A percentile compares a stretch with the other conserved stretches of the same genome.
Evolutionary conservation across 345 rosid genomes (phyloP).

Genomic region (Citrus sp.): DNA sequence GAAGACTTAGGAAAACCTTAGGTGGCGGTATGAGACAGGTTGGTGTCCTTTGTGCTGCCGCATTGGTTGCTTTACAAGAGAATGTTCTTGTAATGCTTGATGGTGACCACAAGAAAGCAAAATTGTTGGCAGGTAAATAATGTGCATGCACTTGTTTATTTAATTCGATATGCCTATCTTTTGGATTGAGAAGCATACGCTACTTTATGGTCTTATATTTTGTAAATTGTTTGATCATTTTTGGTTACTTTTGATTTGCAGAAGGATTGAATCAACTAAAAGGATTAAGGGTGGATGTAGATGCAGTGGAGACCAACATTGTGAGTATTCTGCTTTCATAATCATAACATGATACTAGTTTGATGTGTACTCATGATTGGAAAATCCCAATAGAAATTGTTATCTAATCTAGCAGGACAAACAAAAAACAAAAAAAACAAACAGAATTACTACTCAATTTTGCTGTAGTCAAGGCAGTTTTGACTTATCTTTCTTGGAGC

Average conservation of each 20-base stretch:
- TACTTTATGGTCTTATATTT: not conserved
- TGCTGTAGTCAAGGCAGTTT: not conserved
- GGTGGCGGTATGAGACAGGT: constrained; percentile 98
- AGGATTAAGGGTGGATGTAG: constrained; percentile 59
- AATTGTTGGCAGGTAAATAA: constrained; percentile 68
- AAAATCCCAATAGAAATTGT: not conserved
- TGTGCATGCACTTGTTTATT: not conserved
- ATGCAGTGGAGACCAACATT: constrained; percentile 82
- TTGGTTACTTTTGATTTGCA: constrained; percentile 20
- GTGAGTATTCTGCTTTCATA: constrained; percentile 42
- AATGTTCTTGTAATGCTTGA: constrained; percentile 56
- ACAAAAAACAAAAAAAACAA: not conserved
- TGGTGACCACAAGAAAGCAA: constrained; percentile 78
- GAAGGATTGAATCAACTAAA: constrained; percentile 74
- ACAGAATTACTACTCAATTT: not conserved
- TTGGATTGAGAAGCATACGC: not conserved
- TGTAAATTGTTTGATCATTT: not conserved
- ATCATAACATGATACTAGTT: not conserved
- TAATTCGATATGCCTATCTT: not conserved
- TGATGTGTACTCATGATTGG: not conserved
- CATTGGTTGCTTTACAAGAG: constrained; percentile 68
- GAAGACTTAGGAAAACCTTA: constrained; percentile 77
- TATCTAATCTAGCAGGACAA: not conserved
- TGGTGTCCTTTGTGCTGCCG: constrained; percentile 84
- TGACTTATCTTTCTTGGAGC: not conserved